Evolutionary conservation across 306 rosid genomes (phyloP), one percentile per base, ranked within the genome.

Genomic region (Trifolium fragiferum): DNA sequence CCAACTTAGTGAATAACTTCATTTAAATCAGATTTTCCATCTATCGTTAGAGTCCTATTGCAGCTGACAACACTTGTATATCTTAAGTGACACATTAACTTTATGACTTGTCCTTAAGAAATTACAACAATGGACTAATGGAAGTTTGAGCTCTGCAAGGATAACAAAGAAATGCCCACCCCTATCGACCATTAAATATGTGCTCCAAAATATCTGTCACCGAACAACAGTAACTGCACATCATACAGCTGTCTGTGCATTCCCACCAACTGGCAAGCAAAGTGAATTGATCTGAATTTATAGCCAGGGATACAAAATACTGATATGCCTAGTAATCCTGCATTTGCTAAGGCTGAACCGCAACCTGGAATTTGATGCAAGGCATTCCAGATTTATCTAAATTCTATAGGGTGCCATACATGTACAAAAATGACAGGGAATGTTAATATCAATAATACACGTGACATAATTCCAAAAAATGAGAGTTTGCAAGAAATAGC

Each of bases 301-400:
- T 73, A 85, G 71, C 66, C 80, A 54, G 79, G 81, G 80, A 72
- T 70, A 82, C 80, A 75, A 72, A 83, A 47, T 49, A 76, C 78
- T 75, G 83, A 82, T 74, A 74, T 71, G 58, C 72, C 83, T 87
- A 77, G 75, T 74, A 78, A 83, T 76, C 85, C 78, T 68, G 89
- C 90, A 75, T 80, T 65, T 66, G 82, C 68, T 69, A 79, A 80
- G 88, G 85, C 73, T 86, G 81, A 81, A 80, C 96, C 72, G 89
- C 89, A 88, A 82, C 97, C 86, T 76, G 89, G 90, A 87, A 89
- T 85, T 84, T 80, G 74, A 85, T 83, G 73, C 86, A 84, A 86
- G 86, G 89, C 84, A 86, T 81, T 78, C 93, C 80, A 77, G 84
- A 83, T 76, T 76, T 69, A 81, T 82, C 90, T 84, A 82, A 68